Conservation (phyloP, 1,284 basidiomycete species). For the Papiliotrema fonsecae region DNA sequence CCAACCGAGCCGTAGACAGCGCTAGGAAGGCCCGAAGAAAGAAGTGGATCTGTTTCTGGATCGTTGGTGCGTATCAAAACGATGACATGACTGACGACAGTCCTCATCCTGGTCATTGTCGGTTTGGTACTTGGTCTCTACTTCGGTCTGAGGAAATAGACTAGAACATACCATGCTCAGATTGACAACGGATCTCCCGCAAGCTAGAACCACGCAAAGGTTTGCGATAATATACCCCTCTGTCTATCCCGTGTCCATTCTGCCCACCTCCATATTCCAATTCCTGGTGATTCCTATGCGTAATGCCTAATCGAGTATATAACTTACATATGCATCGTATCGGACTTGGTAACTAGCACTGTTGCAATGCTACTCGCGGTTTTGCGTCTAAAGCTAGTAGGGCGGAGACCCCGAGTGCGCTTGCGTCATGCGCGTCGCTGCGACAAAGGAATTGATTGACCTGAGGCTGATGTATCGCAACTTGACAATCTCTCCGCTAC, state of each 20-base stretch:
- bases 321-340: too few relatives aligned
- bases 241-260: not conserved
- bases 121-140: constrained; percentile 38
- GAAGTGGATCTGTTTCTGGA: constrained; percentile 72
- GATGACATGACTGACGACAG: constrained; percentile 10
- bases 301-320: too few relatives aligned
- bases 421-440: too few relatives aligned
- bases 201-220: not conserved
- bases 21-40: constrained; percentile 72
- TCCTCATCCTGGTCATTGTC: constrained; percentile 57
- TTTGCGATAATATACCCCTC: not conserved
- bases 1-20: constrained; percentile 68
- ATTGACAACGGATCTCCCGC: not conserved
- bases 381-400: too few relatives aligned
- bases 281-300: too few relatives aligned
- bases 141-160: constrained; percentile 30
- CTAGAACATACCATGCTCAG: not conserved
- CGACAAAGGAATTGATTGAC: too few relatives aligned
- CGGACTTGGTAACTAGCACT: too few relatives aligned
- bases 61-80: constrained; percentile 37
- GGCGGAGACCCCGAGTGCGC: too few relatives aligned
- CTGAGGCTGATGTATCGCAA: too few relatives aligned
- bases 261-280: too few relatives aligned
- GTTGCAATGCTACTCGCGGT: too few relatives aligned
- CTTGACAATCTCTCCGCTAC: too few relatives aligned